A percentile compares a stretch with the other conserved stretches of the same genome.
Evolutionary conservation across 495 filamentous ascomycete species (phyloP).

Genomic region (Lasiosphaeris hirsuta): DNA sequence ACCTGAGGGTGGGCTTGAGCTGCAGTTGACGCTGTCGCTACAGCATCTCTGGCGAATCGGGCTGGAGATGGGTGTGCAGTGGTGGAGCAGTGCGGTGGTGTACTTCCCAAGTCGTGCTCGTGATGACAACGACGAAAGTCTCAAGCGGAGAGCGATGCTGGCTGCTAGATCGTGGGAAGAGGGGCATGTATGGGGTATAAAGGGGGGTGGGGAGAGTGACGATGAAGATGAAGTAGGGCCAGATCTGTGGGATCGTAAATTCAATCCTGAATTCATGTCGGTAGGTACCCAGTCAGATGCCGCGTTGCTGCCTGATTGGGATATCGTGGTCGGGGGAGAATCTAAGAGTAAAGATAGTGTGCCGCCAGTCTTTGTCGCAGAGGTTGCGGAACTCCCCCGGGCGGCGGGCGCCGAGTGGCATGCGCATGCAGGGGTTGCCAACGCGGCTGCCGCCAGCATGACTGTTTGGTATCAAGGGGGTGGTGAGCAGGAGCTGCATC

Average conservation of each 20-base stretch:
- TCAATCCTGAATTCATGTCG: constrained; percentile 44
- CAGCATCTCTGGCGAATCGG: constrained; percentile 93
- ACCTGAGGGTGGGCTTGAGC: constrained; percentile 19
- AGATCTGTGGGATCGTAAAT: constrained; percentile 71
- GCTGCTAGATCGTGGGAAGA: constrained; percentile 34
- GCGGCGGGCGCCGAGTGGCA: constrained; percentile 35
- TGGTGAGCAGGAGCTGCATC: background rate
- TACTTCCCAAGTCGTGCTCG: constrained; percentile 51
- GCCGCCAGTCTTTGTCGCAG: constrained; percentile 67
- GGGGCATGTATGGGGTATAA: constrained; percentile 29
- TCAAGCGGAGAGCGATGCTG: constrained; percentile 8
- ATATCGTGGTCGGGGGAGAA: constrained; percentile 24
- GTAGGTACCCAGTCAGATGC: constrained; percentile 14
- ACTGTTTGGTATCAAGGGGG: background rate
- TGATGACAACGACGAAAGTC: constrained; percentile 1
- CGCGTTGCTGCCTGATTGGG: constrained; percentile 35
- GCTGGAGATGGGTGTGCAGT: constrained; percentile 62
- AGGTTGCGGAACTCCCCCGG: constrained; percentile 44
- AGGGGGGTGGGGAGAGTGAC: constrained; percentile 24
- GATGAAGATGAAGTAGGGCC: constrained; percentile 46
- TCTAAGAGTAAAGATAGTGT: constrained; percentile 17
- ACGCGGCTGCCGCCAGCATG: constrained; percentile 2
- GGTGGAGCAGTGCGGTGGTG: constrained; percentile 70
- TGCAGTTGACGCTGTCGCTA: constrained; percentile 55
- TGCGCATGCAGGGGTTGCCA: constrained; percentile 26